These are phyloP conservation scores for Candolleomyces eurysporus DNA, from an alignment of 768 basidiomycete genomes.

Conservation along the genomic window DNA sequence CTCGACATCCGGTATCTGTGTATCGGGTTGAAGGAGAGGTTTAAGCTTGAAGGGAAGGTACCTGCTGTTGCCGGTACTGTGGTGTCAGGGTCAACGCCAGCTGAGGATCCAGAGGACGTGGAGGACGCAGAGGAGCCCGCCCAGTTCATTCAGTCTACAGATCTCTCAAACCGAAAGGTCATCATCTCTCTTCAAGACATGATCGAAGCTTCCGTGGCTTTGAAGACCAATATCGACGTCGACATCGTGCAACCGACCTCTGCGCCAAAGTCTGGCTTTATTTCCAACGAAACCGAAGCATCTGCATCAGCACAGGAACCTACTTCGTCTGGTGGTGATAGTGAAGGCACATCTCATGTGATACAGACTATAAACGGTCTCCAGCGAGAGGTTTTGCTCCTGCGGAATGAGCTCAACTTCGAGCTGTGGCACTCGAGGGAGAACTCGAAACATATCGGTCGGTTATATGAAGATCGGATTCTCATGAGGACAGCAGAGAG, in stretches of 20 bases:
- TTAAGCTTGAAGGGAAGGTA: constrained; percentile 10
- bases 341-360: constrained; percentile 41
- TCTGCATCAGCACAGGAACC: background rate
- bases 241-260: constrained; percentile 47
- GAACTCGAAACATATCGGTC: constrained; percentile 80
- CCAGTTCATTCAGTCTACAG: constrained; percentile 32
- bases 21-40: constrained; percentile 42
- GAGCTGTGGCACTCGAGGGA: constrained; percentile 82
- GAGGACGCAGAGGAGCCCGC: constrained; percentile 3
- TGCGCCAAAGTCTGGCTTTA: background rate
- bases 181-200: constrained; percentile 72
- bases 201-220: constrained; percentile 66
- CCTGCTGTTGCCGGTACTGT: background rate
- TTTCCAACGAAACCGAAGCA: background rate
- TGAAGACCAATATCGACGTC: constrained; percentile 69
- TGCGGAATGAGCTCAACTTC: constrained; percentile 82
- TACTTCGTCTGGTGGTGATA: background rate
- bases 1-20: constrained; percentile 59
- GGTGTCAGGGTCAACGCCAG: background rate
- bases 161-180: constrained; percentile 35
- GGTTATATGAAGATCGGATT: constrained; percentile 71
- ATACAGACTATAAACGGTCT: constrained; percentile 65
- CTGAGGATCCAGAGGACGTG: background rate
- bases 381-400: constrained; percentile 71
- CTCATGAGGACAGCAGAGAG: constrained; percentile 73